Evolutionary conservation across 192 early-diverging fungal species (phyloP).

Genomic region (Rhizophagus prolifer): DNA sequence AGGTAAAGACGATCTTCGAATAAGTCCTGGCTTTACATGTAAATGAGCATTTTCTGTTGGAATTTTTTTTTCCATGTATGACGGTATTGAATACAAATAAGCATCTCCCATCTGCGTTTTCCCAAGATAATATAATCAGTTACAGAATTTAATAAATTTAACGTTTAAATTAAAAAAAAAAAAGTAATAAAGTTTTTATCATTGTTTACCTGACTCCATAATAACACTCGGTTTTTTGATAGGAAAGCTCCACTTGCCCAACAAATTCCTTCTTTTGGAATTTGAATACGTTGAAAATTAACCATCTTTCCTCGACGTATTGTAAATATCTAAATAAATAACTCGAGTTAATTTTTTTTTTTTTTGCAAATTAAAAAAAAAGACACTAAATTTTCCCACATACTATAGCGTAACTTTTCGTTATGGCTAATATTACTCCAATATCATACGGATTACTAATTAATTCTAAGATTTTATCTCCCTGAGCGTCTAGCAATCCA

Average conservation of each 20-base stretch:
- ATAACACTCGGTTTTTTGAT: constrained; percentile 28
- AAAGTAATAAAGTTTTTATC: neutral
- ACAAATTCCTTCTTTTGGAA: constrained; percentile 9
- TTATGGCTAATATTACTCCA: constrained; percentile 36
- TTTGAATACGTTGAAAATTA: constrained; percentile 23
- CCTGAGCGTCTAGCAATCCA: constrained; percentile 20
- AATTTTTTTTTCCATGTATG: neutral
- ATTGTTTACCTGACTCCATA: constrained; percentile 49
- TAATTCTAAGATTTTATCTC: constrained; percentile 31
- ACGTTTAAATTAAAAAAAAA: neutral
- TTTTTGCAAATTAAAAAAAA: neutral
- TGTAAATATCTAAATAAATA: constrained; percentile 23
- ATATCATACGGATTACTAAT: constrained; percentile 32
- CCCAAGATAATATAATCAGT: neutral
- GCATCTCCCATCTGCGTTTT: constrained; percentile 35
- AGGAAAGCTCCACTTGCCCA: constrained; percentile 47
- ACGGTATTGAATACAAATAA: constrained; percentile 36
- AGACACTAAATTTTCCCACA: neutral
- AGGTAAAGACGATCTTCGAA: constrained; percentile 20
- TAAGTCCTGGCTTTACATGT: neutral
- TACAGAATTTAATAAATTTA: neutral
- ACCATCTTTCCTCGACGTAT: constrained; percentile 1
- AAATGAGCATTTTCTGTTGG: constrained; percentile 12
- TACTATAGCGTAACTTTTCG: constrained; percentile 35
- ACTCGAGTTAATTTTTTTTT: neutral